Conservation (phyloP, 148 eudicot genomes). For the Nepenthes gracilis region DNA sequence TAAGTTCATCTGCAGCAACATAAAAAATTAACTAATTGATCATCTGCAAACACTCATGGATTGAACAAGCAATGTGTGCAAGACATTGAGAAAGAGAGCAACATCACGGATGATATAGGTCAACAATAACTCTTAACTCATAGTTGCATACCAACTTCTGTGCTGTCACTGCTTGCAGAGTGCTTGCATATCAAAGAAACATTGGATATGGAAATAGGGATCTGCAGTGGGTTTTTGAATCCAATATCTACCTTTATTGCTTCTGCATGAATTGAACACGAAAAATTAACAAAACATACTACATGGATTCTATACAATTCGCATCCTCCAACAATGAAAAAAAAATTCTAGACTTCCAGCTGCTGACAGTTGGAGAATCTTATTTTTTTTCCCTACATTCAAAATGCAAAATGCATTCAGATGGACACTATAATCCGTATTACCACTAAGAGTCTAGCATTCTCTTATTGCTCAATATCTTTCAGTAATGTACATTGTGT, state of each 20-base stretch:
- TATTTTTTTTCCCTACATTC: no score
- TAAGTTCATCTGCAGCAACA: conserved; percentile 40
- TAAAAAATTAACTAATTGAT: conserved; percentile 3
- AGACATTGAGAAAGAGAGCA: background rate
- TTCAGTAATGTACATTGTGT: background rate
- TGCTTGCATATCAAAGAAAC: conserved; percentile 78
- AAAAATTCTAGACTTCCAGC: no score
- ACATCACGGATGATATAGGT: background rate
- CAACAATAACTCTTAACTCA: background rate
- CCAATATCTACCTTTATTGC: conserved; percentile 77
- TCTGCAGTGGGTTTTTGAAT: conserved; percentile 87
- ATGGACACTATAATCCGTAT: no score
- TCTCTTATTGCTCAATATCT: no score
- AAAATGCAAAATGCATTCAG: no score
- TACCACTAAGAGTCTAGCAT: no score
- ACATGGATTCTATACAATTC: background rate
- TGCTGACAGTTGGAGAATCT: no score
- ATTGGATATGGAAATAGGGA: conserved; percentile 57
- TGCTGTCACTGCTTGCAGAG: conserved; percentile 40
- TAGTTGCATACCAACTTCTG: conserved; percentile 41
- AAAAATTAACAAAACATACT: conserved; percentile 6
- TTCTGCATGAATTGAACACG: conserved; percentile 35
- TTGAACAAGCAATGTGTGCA: background rate
- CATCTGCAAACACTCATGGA: conserved; percentile 1
- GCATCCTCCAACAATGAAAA: no score